A percentile compares a stretch with the other conserved stretches of the same genome.
Conservation (phyloP, 495 filamentous ascomycete genomes). For the Aspergillus ostianus region DNA sequence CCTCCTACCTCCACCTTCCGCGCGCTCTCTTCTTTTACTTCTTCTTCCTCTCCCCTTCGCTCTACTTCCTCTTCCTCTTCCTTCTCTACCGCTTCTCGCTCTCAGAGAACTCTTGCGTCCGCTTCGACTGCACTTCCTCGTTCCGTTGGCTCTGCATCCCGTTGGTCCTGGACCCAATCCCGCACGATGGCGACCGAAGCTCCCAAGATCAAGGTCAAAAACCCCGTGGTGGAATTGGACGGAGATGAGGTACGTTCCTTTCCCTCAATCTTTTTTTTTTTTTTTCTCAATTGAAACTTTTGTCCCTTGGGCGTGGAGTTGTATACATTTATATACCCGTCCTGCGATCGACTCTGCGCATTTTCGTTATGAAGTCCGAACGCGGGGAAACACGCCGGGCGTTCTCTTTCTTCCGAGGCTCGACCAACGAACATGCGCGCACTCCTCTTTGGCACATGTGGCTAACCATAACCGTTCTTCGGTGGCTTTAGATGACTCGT, state of each 20-base stretch:
- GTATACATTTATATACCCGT: conserved; percentile 21
- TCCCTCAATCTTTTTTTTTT: not conserved
- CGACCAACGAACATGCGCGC: conserved; percentile 15
- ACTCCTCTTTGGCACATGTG: conserved; percentile 16
- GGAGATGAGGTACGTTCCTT: conserved; percentile 72
- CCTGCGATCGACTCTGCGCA: conserved; percentile 7
- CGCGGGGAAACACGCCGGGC: conserved; percentile 40
- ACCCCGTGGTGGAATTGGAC: conserved; percentile 94
- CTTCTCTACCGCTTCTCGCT: conserved; percentile 20
- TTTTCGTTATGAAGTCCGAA: conserved; percentile 28
- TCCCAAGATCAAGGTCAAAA: conserved; percentile 95
- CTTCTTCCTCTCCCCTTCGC: conserved; percentile 12
- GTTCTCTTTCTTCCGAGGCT: conserved; percentile 9
- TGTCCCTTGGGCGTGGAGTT: conserved; percentile 18
- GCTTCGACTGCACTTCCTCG: conserved; percentile 29
- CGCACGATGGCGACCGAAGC: conserved; percentile 48
- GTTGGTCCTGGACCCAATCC: conserved; percentile 31
- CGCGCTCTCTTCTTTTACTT: conserved; percentile 1
- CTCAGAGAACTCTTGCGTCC: conserved; percentile 29
- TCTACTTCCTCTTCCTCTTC: conserved; percentile 20
- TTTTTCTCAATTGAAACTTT: not conserved
- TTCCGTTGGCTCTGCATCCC: conserved; percentile 38
- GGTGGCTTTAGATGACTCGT: conserved; percentile 72
- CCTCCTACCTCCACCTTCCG: conserved; percentile 28
- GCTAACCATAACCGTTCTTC: conserved; percentile 22